Base-by-base conservation (phyloP, 2,329 filamentous ascomycete species). In the Chaetothyriales sp. region DNA sequence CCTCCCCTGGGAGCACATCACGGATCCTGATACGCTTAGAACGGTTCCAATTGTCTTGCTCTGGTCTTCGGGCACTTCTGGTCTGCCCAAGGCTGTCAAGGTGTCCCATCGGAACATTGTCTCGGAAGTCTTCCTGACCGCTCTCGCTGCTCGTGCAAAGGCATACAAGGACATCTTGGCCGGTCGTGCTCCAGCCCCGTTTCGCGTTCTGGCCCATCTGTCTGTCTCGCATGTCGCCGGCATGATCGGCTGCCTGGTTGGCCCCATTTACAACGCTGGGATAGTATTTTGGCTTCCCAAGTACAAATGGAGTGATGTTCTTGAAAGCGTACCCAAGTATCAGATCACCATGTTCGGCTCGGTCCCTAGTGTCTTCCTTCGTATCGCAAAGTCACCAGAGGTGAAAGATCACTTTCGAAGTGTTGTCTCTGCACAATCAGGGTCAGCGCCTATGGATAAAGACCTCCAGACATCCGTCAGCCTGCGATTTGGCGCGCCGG, bases 261-360 rank as follows among this genome's bases (percentile, higher is more conserved):
- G 68, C 48, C 69, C 70, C 0, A 65, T 71, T 43, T 73, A 70
- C 52, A 62, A 69, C 39, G 73, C 69, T 28, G 70, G 70, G 2
- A 63, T 67, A 0, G 68, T 76, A 2, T 81, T 77, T 67, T 82
- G 79, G 79, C 81, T 83, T 79, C 66, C 71, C 3, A 70, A 68
- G 43, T 83, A 82, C 61, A 71, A 78, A 53, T 77, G 79, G 52
- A 60, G 63, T 1, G 65, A 72, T 39, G 80, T 83, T 60, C 68
- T 81, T 49, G 63, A 66, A 42, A 73, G 79, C 62, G 70, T 68
- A 57, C 68, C 69, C 43, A 67, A 68, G 47, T 73, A 76, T 58
- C 62, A 64, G 9, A 70, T 80, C 54, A 79, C 75, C 0, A 66
- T 62, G 48, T 73, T 81, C 60, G 77, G 78, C 61, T 76, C 72